Evolutionary conservation across 225 moss, liverwort and hornwort genomes (phyloP).

Genomic region (Antitrichia curtipendula): DNA sequence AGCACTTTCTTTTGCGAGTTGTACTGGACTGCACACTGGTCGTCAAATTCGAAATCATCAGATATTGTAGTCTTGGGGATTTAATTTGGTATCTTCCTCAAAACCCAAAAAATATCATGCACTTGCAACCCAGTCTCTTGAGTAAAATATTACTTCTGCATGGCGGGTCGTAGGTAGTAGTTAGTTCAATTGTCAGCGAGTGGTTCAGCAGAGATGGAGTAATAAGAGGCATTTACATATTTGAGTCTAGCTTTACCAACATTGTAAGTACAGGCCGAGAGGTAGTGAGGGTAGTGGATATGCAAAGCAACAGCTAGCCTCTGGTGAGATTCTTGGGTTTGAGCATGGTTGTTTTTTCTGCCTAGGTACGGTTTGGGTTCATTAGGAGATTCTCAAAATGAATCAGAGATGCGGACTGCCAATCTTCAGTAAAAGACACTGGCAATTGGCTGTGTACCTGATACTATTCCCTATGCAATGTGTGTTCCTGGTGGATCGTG

Average conservation of each 20-base stretch:
- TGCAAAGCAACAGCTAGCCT: background rate
- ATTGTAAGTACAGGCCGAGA: background rate
- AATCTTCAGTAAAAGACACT: background rate
- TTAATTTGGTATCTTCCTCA: background rate
- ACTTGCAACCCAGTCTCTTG: background rate
- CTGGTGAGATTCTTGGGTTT: background rate
- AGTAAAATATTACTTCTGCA: background rate
- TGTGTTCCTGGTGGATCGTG: background rate
- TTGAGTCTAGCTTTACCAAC: background rate
- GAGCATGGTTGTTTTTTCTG: background rate
- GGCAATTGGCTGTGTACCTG: background rate
- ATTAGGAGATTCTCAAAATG: background rate
- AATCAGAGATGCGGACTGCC: background rate
- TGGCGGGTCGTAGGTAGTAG: background rate
- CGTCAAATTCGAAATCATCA: background rate
- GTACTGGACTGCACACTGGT: background rate
- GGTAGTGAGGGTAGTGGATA: background rate
- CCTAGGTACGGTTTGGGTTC: background rate
- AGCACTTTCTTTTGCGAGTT: background rate
- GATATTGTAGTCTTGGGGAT: background rate
- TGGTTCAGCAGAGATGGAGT: background rate
- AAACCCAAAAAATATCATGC: background rate
- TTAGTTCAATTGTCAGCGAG: background rate
- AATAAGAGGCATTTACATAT: background rate
- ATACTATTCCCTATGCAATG: background rate